These are phyloP conservation scores for Microbotryum lychnidis-dioicae DNA, from an alignment of 1,284 basidiomycete species.

Conservation along the genomic window DNA sequence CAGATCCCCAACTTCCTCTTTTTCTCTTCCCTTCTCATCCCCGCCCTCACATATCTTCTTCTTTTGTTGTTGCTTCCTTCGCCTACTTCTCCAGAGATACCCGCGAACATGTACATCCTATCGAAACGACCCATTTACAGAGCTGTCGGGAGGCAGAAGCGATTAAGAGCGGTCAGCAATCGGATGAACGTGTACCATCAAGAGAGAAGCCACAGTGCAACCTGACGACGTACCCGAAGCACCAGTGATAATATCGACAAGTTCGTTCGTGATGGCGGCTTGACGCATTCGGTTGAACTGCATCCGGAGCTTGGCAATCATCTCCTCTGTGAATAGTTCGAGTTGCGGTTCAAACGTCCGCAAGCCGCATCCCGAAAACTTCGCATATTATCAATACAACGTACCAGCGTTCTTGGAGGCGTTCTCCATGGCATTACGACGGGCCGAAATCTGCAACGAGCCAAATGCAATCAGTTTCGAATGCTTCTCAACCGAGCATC, in stretches of 20 bases:
- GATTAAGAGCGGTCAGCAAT: not conserved
- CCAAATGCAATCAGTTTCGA: no score
- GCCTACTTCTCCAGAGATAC: not conserved
- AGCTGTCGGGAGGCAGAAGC: not conserved
- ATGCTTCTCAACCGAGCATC: not conserved
- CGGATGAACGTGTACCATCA: not conserved
- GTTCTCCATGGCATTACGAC: slow-evolving; percentile 99
- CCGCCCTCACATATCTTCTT: not conserved
- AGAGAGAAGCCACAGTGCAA: not conserved
- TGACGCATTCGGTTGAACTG: slow-evolving; percentile 95
- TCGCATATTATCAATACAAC: no score
- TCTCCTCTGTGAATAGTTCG: slow-evolving; percentile 47
- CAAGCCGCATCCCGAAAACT: slow-evolving; percentile 28
- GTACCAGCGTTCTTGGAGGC: slow-evolving; percentile 84
- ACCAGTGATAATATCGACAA: slow-evolving; percentile 73
- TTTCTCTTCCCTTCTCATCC: not conserved
- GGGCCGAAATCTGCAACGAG: slow-evolving; percentile 36
- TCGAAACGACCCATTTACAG: not conserved
- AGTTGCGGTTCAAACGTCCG: slow-evolving; percentile 5
- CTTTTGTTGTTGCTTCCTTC: not conserved
- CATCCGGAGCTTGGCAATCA: slow-evolving; percentile 79
- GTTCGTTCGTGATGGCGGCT: slow-evolving; percentile 92
- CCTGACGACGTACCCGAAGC: slow-evolving; percentile 19
- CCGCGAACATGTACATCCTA: not conserved
- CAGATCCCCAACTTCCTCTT: not conserved